A percentile compares a stretch with the other conserved stretches of the same genome.
Conservation (phyloP, 257 asterid species). For the Solanum pinnatisectum region DNA sequence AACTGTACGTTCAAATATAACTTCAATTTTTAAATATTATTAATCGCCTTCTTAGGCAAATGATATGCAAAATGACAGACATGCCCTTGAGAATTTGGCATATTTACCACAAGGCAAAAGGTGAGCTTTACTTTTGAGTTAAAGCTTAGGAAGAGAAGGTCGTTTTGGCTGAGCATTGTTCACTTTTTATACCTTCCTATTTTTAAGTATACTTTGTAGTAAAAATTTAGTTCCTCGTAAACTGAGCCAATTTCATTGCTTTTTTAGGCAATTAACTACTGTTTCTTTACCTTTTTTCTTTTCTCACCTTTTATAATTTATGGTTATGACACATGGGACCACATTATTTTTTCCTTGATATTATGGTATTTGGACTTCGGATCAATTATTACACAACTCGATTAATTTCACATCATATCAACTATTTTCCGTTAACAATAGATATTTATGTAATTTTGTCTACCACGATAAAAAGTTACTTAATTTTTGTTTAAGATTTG, state of each 20-base stretch:
- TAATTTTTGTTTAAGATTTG: not conserved
- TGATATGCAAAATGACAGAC: not conserved
- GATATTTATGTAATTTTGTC: no score
- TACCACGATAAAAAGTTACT: no score
- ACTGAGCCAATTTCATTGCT: not conserved
- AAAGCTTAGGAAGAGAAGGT: conserved; percentile 2
- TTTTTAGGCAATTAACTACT: not conserved
- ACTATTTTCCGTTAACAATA: not conserved
- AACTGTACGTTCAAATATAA: not conserved
- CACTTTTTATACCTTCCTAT: not conserved
- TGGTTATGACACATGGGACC: not conserved
- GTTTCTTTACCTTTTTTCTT: not conserved
- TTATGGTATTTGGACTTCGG: not conserved
- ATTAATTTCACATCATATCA: not conserved
- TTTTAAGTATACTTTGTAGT: not conserved
- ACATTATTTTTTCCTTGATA: not conserved
- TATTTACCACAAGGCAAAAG: not conserved
- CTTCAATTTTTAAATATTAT: not conserved
- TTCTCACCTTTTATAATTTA: not conserved
- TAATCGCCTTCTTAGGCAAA: not conserved
- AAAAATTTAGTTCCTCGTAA: not conserved
- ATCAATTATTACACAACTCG: accelerated
- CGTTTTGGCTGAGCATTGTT: not conserved
- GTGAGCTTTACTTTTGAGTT: conserved; percentile 13
- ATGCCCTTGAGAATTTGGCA: not conserved